A percentile compares a stretch with the other conserved stretches of the same genome.
Conservation (phyloP, 805 yeast genomes). For the Pichia gijzeniarum region DNA sequence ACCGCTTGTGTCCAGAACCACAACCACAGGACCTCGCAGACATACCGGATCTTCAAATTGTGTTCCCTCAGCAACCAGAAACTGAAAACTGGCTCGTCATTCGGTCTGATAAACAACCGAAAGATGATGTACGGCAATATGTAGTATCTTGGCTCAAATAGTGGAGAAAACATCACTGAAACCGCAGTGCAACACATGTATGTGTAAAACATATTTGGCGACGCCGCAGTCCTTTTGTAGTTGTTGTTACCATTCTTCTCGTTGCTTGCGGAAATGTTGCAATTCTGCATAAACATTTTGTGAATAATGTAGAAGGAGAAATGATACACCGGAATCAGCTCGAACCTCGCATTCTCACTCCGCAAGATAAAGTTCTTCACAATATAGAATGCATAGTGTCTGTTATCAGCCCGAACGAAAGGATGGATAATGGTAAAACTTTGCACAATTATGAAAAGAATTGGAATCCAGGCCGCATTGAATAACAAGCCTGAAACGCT, state of each 20-base stretch:
- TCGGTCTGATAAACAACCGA: conserved; percentile 51
- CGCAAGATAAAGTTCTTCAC: conserved; percentile 59
- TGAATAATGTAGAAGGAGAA: conserved; percentile 33
- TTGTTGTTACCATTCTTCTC: conserved; percentile 1
- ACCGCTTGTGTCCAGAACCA: conserved; percentile 48
- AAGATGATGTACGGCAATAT: conserved; percentile 74
- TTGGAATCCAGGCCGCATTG: conserved; percentile 20
- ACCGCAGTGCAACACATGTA: conserved; percentile 45
- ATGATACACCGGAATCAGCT: conserved; percentile 67
- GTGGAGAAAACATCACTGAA: conserved; percentile 81
- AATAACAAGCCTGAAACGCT: conserved; percentile 15
- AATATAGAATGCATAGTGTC: conserved; percentile 88
- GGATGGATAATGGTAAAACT: conserved; percentile 78
- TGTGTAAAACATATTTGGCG: conserved; percentile 39
- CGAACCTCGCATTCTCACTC: conserved; percentile 39
- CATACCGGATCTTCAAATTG: conserved; percentile 31
- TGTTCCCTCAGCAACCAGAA: conserved; percentile 17
- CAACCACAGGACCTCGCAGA: conserved; percentile 58
- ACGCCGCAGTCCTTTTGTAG: conserved; percentile 16
- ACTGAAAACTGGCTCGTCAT: conserved; percentile 25
- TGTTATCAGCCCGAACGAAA: conserved; percentile 84
- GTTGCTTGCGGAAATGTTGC: conserved; percentile 1
- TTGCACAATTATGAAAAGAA: conserved; percentile 42
- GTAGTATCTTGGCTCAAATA: conserved; percentile 91
- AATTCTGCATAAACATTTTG: conserved; percentile 15